Evolutionary conservation across 1,139 yeast genomes (phyloP).

Genomic region (Yamadazyma trypodendri): DNA sequence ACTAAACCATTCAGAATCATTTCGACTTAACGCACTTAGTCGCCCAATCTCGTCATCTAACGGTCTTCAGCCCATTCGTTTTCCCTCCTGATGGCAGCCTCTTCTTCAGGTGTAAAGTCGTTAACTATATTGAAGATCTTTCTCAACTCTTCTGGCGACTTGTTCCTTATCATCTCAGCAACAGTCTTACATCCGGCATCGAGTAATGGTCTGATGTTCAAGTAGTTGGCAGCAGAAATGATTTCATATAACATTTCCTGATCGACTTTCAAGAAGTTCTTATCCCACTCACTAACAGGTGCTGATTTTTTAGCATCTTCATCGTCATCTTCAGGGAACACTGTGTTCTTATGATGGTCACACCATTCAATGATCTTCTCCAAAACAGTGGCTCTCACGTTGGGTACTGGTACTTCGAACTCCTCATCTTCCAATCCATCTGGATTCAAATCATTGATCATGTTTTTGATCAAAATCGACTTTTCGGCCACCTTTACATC

Average conservation of each 20-base stretch:
- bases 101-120: conserved; percentile 98
- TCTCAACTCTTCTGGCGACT: conserved; percentile 94
- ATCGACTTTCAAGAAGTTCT: conserved; percentile 90
- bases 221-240: conserved; percentile 91
- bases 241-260: conserved; percentile 98
- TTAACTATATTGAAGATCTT: conserved; percentile 91
- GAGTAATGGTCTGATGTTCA: conserved; percentile 87
- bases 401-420: conserved; percentile 89
- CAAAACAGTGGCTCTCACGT: conserved; percentile 82
- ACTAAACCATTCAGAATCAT: too few relatives aligned
- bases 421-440: conserved; percentile 55
- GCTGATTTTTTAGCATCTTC: conserved; percentile 82
- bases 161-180: conserved; percentile 97
- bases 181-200: conserved; percentile 97
- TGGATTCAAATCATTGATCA: conserved; percentile 78
- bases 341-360: conserved; percentile 88
- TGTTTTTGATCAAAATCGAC: conserved; percentile 82
- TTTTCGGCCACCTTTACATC: conserved; percentile 88
- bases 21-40: too few relatives aligned
- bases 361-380: conserved; percentile 96
- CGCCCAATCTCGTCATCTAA: too few relatives aligned
- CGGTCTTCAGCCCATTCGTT: conserved; percentile 98
- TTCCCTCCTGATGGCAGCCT: conserved; percentile 94
- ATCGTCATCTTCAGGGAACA: conserved; percentile 69
- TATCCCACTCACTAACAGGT: conserved; percentile 95